These are phyloP conservation scores for Hypoxylon sp. DNA, from an alignment of 2,329 filamentous ascomycete species.

Conservation along the genomic window DNA sequence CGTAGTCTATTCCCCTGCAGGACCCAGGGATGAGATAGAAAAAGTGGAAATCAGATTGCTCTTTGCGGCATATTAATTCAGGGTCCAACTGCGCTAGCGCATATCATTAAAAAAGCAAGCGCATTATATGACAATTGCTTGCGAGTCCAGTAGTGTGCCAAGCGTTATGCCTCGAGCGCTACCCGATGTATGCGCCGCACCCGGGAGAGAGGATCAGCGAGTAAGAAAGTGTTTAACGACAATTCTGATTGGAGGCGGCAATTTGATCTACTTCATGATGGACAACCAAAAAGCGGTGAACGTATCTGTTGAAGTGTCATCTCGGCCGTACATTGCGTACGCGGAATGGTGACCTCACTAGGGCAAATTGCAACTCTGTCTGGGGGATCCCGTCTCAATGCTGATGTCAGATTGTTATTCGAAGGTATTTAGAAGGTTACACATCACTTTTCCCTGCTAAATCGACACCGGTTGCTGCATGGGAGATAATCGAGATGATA, in stretches of 20 bases:
- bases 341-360: constrained; percentile 14
- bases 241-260: constrained; percentile 36
- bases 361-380: constrained; percentile 24
- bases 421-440: constrained; percentile 23
- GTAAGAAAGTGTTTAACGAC: constrained; percentile 21
- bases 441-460: constrained; percentile 2
- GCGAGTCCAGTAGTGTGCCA: background rate
- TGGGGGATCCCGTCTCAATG: constrained; percentile 24
- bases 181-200: constrained; percentile 19
- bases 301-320: constrained; percentile 26
- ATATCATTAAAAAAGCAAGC: constrained; percentile 25
- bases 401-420: constrained; percentile 43
- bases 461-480: constrained; percentile 15
- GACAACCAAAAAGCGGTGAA: constrained; percentile 42
- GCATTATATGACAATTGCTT: constrained; percentile 15
- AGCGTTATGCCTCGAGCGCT: constrained; percentile 18
- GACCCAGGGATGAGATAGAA: constrained; percentile 33
- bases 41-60: constrained; percentile 27
- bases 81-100: constrained; percentile 38
- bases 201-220: constrained; percentile 39
- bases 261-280: constrained; percentile 24
- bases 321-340: constrained; percentile 25
- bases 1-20: constrained; percentile 33
- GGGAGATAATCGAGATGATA: constrained; percentile 14
- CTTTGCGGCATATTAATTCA: constrained; percentile 32